Percentiles rank a stretch among this genome's conserved stretches.
Conservation (phyloP, 163 green algal genomes). For the Coccomyxa subellipsoidea region DNA sequence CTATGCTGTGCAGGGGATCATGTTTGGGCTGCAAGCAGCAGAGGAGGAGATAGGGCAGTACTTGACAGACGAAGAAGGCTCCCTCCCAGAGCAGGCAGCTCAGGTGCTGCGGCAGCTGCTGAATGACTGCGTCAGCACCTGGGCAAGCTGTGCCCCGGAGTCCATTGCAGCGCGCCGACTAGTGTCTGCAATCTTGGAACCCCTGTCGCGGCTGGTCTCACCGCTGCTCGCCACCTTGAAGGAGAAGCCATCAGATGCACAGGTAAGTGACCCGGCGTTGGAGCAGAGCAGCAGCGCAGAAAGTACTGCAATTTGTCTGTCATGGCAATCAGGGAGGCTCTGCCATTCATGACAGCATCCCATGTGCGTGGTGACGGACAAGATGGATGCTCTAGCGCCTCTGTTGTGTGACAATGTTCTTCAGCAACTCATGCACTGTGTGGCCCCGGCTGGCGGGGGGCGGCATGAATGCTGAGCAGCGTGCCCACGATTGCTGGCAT, state of each 20-base stretch:
- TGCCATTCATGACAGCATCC: neutral
- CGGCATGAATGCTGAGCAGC: too few species aligned
- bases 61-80: neutral
- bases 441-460: too few species aligned
- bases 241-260: neutral
- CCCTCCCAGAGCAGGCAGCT: neutral
- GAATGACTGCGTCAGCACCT: neutral
- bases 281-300: too few species aligned
- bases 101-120: neutral
- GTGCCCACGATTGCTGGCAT: too few species aligned
- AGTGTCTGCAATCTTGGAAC: neutral
- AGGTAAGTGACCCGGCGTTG: neutral
- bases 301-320: too few species aligned
- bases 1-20: neutral
- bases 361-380: too few species aligned
- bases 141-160: neutral
- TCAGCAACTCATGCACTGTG: too few species aligned
- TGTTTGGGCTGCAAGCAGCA: neutral
- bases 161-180: neutral
- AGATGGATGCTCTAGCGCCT: too few species aligned
- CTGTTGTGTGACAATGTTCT: too few species aligned
- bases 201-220: neutral
- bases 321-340: neutral
- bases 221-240: neutral
- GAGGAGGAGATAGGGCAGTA: neutral